Evolutionary conservation across 208 protist genomes (phyloP), one percentile per base, ranked within the genome.

Genomic region (Wallacemonas sp.): DNA sequence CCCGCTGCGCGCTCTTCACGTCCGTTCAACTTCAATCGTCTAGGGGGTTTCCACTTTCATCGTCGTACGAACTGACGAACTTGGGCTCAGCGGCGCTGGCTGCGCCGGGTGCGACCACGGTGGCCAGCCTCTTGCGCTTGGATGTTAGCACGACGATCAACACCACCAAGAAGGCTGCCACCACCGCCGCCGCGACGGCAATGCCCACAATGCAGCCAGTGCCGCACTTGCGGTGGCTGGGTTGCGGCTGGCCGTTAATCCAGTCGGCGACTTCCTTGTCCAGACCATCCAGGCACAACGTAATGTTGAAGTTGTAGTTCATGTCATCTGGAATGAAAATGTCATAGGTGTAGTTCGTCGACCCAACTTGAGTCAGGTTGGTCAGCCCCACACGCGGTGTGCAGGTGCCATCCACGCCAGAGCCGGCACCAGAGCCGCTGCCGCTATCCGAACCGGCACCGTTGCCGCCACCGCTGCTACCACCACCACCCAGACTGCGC

Each of bases 201-300:
- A 93, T 63, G 27, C 68, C 81, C 21, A 93, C 82, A 38, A 93
- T 87, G 68, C 87, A 93, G 32, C 81, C 83, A 2, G 79, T 86
- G 22, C 57, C 68, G 45, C 87, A 93, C 65, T 60, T 68, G 22
- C 38, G 12, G 8, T n/a, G 26, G 10, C 54, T 58, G 30, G 39
- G 39, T 13, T 1, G 19, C 6, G 61, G 26, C 4, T 33, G 58
- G 8, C 27, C 45, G 41, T 75, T 71, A 22, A 81, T 41, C 24
- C 67, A 69, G 34, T 75, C 26, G 10, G 64, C 12, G 15, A 86
- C 45, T 15, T 58, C 3, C 0, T 10, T 48, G 71, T 84, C 67
- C 1, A 57, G 82, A 26, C n/a, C 45, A 22, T 76, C 44, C 9
- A 92, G 63, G 54, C 86, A 92, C 39, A 4, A 5, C 3, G 27